Evolutionary conservation across 1,139 yeast species (phyloP), one percentile per base, ranked within the genome.

Genomic region (Geotrichum fermentans): DNA sequence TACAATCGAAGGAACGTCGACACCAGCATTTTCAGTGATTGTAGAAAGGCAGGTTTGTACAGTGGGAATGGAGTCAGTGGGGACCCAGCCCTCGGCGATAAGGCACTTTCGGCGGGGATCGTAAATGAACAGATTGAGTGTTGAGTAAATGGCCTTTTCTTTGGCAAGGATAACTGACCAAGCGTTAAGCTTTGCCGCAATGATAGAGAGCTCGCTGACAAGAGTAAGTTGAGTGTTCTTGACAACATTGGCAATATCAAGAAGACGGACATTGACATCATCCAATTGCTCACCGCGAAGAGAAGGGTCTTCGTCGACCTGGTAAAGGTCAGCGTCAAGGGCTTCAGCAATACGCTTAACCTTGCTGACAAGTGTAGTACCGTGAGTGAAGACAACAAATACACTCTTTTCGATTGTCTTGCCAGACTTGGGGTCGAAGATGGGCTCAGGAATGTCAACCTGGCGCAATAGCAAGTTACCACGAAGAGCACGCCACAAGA

Each of bases 1-100:
- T 36, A 92, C 79, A 32, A 92, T 85, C 0, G 95, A 81, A 22
- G 94, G 89, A 34, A 83, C 73, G 47, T 79, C 80, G 24, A 77
- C 68, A 29, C 80, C 79, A 33, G 80, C 72, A 36, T 72, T 65
- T 52, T 79, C 84, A 16, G 88, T 75, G 28, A 82, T 75, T 52
- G 75, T 77, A 52, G 80, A 71, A 37, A 88, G 65, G 2, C 79
- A 70, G 42, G 64, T 62, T 61, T 77, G 77, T 39, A 79, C 69
- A n/a, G 64, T 52, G 8, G 71, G 64, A 38, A 82, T 62, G 51
- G 80, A 83, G 56, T 74, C 75, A 24, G 71, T 67, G 43, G 96
- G 95, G 40, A 88, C 77, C 98, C 98, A 92, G 37, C 97, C 98
- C 71, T 92, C 98, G n/a, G 96, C 97, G 50, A 92, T 89, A 48